phyloP scores from a whole-genome alignment of 1,139 yeast genomes.

The Geotrichum citri-aurantii region DNA sequence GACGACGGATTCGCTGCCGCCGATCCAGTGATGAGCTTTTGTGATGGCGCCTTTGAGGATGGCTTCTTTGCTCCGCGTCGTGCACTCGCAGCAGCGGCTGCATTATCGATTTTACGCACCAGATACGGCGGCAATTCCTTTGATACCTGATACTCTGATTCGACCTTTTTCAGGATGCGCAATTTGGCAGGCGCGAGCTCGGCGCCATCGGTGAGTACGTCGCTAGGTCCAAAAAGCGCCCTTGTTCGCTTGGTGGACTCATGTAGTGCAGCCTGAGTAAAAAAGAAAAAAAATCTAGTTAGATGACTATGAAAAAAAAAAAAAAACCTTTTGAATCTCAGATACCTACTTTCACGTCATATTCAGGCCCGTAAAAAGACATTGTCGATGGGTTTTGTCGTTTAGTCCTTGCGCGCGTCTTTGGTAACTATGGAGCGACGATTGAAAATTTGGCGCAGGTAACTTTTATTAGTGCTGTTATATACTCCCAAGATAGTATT shows the following conservation, averaged over 20 bases:
- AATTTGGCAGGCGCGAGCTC: constrained; percentile 11
- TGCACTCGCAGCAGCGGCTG: constrained; percentile 17
- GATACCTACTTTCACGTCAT: constrained; percentile 9
- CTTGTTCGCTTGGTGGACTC: constrained; percentile 13
- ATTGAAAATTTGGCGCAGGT: not conserved
- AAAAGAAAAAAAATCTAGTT: not conserved
- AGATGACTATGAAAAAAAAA: not conserved
- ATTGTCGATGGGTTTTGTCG: not conserved
- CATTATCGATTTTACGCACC: constrained; percentile 20
- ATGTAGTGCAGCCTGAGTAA: constrained; percentile 9
- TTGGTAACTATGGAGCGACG: not conserved
- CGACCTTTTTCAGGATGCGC: constrained; percentile 20
- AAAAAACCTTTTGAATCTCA: no score
- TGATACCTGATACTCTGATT: constrained; percentile 22
- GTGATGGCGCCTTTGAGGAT: constrained; percentile 4
- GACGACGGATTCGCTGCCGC: constrained; percentile 20
- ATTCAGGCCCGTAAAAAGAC: constrained; percentile 13
- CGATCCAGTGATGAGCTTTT: constrained; percentile 18
- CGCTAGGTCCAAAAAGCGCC: constrained; percentile 6
- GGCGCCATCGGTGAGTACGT: constrained; percentile 1
- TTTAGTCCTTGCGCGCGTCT: not conserved
- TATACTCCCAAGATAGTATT: not conserved
- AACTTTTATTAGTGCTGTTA: not conserved
- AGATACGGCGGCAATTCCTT: constrained; percentile 25
- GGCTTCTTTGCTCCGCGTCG: constrained; percentile 7